phyloP scores from a whole-genome alignment of 371 early-diverging fungal species.

The Chytridiales sp. region DNA sequence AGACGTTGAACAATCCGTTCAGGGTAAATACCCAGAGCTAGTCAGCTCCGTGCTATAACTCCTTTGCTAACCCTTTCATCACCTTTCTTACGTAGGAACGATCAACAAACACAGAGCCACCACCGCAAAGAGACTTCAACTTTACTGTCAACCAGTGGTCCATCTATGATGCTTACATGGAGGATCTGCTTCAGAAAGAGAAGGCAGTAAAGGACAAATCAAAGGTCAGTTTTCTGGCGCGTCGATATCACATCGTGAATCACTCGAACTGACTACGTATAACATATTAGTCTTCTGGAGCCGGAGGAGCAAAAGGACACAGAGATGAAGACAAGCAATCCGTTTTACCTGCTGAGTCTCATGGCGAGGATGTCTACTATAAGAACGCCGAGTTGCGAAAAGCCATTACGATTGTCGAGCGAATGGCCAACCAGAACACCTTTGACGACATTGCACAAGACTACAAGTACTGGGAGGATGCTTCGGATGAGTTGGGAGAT shows the following conservation, averaged over 20 bases:
- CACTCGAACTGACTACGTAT: background rate
- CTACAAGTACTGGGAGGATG: conserved; percentile 66
- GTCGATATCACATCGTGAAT: background rate
- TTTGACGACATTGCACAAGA: conserved; percentile 63
- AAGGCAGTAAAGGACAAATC: conserved; percentile 54
- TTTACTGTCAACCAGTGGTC: conserved; percentile 60
- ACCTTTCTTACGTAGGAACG: conserved; percentile 39
- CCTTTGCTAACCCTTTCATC: conserved; percentile 1
- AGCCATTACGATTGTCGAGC: conserved; percentile 50
- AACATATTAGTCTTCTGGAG: background rate
- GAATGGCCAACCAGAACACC: conserved; percentile 66
- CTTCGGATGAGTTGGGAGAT: conserved; percentile 56
- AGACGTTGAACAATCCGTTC: conserved; percentile 57
- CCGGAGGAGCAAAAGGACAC: conserved; percentile 47
- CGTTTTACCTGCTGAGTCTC: conserved; percentile 41
- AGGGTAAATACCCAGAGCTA: conserved; percentile 37
- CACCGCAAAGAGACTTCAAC: conserved; percentile 51
- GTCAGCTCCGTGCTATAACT: background rate
- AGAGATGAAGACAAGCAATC: conserved; percentile 54
- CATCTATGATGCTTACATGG: conserved; percentile 59
- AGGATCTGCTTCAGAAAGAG: conserved; percentile 56
- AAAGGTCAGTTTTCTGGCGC: conserved; percentile 40
- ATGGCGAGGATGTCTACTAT: conserved; percentile 54
- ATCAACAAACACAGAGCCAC: conserved; percentile 61
- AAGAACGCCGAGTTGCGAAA: conserved; percentile 50